These are phyloP conservation scores for Quercus phellos DNA, from an alignment of 331 rosid genomes.

Conservation along the genomic window DNA sequence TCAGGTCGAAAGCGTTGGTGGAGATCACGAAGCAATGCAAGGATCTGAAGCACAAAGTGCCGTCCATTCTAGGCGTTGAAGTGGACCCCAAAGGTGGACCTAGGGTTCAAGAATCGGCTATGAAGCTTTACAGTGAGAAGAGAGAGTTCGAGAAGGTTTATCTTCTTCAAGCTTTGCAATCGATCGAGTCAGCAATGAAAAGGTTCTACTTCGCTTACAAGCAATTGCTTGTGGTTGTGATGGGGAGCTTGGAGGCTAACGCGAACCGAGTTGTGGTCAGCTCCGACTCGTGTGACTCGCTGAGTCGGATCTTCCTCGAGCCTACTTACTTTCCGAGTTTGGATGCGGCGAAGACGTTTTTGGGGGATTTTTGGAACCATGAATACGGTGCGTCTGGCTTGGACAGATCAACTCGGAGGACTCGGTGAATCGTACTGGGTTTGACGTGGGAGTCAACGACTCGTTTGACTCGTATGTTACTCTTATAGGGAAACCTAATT, in stretches of 20 bases:
- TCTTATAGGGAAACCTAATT: background rate
- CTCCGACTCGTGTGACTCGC: constrained; percentile 49
- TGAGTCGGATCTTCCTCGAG: constrained; percentile 66
- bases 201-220: constrained; percentile 71
- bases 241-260: constrained; percentile 69
- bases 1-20: constrained; percentile 65
- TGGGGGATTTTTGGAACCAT: constrained; percentile 45
- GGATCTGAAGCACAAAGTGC: constrained; percentile 68
- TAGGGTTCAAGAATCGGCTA: constrained; percentile 84
- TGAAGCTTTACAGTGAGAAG: constrained; percentile 67
- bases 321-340: constrained; percentile 82
- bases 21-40: constrained; percentile 53
- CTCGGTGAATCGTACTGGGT: background rate
- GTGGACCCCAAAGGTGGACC: constrained; percentile 96
- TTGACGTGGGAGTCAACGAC: background rate
- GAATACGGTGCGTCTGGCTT: background rate
- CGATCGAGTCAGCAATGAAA: constrained; percentile 61
- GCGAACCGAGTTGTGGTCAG: constrained; percentile 58
- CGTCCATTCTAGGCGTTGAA: constrained; percentile 69
- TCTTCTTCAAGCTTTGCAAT: constrained; percentile 66
- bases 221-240: constrained; percentile 59
- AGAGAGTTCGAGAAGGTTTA: constrained; percentile 40
- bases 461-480: background rate
- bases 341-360: constrained; percentile 95
- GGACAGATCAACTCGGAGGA: constrained; percentile 13